phyloP scores from a whole-genome alignment of 768 basidiomycete genomes.

The Russula emetica region DNA sequence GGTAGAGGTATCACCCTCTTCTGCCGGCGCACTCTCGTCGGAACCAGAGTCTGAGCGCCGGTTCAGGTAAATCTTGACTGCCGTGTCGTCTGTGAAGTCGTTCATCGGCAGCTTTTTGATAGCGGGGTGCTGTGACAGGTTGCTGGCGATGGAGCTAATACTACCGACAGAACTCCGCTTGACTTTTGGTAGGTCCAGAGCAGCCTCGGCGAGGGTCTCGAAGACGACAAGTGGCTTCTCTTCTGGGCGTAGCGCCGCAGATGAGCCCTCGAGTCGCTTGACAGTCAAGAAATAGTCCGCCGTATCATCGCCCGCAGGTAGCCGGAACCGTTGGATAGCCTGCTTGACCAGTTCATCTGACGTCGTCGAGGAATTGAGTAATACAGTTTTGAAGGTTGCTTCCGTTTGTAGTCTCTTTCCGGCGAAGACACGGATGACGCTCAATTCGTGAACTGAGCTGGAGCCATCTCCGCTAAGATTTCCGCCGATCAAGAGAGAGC shows the following conservation, averaged over 20 bases:
- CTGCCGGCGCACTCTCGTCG: constrained; percentile 41
- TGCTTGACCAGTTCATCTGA: constrained; percentile 83
- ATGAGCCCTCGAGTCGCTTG: constrained; percentile 88
- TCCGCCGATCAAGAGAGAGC: constrained; percentile 68
- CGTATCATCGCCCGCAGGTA: constrained; percentile 59
- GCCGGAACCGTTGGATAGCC: constrained; percentile 89
- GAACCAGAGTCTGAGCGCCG: constrained; percentile 40
- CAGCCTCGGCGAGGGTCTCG: constrained; percentile 75
- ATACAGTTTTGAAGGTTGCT: constrained; percentile 96
- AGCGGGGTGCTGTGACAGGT: constrained; percentile 91
- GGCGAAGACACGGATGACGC: constrained; percentile 94
- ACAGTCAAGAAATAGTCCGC: constrained; percentile 82
- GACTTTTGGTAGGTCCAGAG: constrained; percentile 78
- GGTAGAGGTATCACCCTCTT: constrained; percentile 43
- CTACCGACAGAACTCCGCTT: constrained; percentile 92
- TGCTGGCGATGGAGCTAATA: constrained; percentile 89
- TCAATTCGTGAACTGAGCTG: constrained; percentile 71
- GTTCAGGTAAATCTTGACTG: constrained; percentile 95
- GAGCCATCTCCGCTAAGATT: constrained; percentile 58
- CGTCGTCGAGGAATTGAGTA: constrained; percentile 83
- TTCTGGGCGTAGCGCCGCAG: constrained; percentile 61
- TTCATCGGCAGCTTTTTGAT: constrained; percentile 94
- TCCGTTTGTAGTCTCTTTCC: constrained; percentile 88
- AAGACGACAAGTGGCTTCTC: constrained; percentile 90
- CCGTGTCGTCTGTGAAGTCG: constrained; percentile 95